Evolutionary conservation across 2,329 filamentous ascomycete genomes (phyloP).

Genomic region (Microcyclospora pomicola): DNA sequence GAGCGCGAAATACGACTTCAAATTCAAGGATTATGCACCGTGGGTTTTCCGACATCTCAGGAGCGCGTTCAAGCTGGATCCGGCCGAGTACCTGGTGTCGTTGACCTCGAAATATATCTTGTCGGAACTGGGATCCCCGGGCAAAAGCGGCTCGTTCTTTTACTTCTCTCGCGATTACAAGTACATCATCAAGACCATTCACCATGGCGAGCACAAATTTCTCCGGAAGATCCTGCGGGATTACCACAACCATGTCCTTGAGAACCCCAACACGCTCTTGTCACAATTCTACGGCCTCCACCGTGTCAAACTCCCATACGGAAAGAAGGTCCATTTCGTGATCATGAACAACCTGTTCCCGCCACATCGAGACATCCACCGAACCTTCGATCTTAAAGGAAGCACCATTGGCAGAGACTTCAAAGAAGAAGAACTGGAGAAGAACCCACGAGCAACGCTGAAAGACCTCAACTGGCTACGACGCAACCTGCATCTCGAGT

Average conservation of each 20-base stretch:
- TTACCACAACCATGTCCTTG: slow-evolving; percentile 82
- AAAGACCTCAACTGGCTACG: slow-evolving; percentile 97
- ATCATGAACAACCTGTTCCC: slow-evolving; percentile 99
- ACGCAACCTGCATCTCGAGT: slow-evolving; percentile 69
- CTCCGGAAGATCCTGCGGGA: slow-evolving; percentile 72
- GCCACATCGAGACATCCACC: slow-evolving; percentile 91
- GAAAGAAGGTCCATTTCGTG: slow-evolving; percentile 96
- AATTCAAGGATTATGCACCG: slow-evolving; percentile 99
- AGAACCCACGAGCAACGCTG: slow-evolving; percentile 81
- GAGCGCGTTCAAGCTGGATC: slow-evolving; percentile 76
- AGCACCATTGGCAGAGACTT: slow-evolving; percentile 90
- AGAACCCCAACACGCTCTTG: slow-evolving; percentile 91
- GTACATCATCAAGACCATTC: slow-evolving; percentile 99
- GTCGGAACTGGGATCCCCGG: slow-evolving; percentile 89
- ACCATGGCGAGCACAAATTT: slow-evolving; percentile 86
- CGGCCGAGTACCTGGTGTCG: slow-evolving; percentile 95
- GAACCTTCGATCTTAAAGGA: slow-evolving; percentile 92
- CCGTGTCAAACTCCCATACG: slow-evolving; percentile 95
- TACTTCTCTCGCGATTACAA: slow-evolving; percentile 99
- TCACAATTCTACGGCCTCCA: slow-evolving; percentile 97
- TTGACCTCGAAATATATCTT: slow-evolving; percentile 97
- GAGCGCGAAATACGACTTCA: slow-evolving; percentile 99
- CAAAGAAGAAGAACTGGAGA: slow-evolving; percentile 70
- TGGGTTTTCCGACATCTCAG: slow-evolving; percentile 96
- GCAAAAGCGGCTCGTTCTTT: slow-evolving; percentile 98